Conservation (phyloP, 2,329 filamentous ascomycete species). For the Colletotrichum theobromicola region DNA sequence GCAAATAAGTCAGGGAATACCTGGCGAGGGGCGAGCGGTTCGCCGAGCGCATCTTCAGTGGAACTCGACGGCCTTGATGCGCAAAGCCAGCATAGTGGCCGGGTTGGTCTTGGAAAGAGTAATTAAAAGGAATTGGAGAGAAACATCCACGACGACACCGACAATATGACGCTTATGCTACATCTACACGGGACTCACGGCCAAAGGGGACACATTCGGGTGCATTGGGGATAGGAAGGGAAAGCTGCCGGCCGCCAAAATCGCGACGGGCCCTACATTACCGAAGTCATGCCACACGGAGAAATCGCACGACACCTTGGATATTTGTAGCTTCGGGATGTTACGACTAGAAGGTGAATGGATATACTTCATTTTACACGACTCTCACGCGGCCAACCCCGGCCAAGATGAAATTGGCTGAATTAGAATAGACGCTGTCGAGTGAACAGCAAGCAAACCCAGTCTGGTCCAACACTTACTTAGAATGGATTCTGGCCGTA, state of each 20-base stretch:
- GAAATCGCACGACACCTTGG: not conserved
- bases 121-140: not conserved
- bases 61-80: conserved; percentile 26
- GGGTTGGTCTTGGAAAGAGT: conserved; percentile 17
- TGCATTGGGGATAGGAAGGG: not conserved
- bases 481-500: conserved; percentile 24
- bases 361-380: not conserved
- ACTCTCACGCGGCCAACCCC: not conserved
- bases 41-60: conserved; percentile 27
- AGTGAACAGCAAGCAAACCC: not conserved
- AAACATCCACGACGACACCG: not conserved
- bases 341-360: not conserved
- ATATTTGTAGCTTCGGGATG: not conserved
- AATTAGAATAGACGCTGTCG: not conserved
- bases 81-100: conserved; percentile 25
- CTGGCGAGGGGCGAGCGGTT: conserved; percentile 25
- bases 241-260: not conserved
- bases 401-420: not conserved
- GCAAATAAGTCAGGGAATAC: conserved; percentile 19
- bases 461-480: not conserved
- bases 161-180: not conserved
- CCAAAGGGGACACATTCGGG: not conserved
- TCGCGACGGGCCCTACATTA: not conserved
- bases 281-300: not conserved
- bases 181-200: not conserved